Conservation (phyloP, 306 rosid species). For the Amphicarpaea edgeworthii region DNA sequence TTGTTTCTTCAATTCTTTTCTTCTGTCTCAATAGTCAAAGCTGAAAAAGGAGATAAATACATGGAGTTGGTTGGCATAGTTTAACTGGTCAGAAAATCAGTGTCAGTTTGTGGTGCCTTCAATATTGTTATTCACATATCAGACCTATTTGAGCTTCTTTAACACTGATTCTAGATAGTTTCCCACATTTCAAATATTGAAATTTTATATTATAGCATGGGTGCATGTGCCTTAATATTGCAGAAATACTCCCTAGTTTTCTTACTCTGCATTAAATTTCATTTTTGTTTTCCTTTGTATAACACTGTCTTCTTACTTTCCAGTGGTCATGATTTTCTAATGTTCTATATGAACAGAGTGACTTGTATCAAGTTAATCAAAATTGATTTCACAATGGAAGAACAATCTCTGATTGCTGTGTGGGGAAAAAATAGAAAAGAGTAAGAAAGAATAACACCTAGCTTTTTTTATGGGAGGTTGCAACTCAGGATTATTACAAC, state of each 20-base stretch:
- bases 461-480: too few relatives aligned
- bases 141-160: constrained; percentile 27
- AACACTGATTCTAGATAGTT: constrained; percentile 6
- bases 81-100: constrained; percentile 18
- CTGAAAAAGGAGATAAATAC: neutral
- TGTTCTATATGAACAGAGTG: neutral
- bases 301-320: neutral
- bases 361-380: neutral
- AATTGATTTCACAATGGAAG: too few relatives aligned
- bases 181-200: neutral
- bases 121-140: neutral
- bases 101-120: constrained; percentile 4
- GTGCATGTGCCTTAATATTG: neutral
- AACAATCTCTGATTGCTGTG: too few relatives aligned
- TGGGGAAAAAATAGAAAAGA: too few relatives aligned
- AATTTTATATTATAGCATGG: constrained; percentile 15
- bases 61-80: constrained; percentile 4
- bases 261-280: neutral
- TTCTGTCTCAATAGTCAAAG: constrained; percentile 1
- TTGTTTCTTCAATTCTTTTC: constrained; percentile 7
- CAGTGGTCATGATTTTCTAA: constrained; percentile 3
- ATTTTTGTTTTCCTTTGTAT: constrained; percentile 6
- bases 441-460: too few relatives aligned
- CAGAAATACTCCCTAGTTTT: neutral
- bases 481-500: too few relatives aligned